Evolutionary conservation across 2,329 filamentous ascomycete genomes (phyloP), one percentile per base, ranked within the genome.

Genomic region (Pseudocercospora cruenta): DNA sequence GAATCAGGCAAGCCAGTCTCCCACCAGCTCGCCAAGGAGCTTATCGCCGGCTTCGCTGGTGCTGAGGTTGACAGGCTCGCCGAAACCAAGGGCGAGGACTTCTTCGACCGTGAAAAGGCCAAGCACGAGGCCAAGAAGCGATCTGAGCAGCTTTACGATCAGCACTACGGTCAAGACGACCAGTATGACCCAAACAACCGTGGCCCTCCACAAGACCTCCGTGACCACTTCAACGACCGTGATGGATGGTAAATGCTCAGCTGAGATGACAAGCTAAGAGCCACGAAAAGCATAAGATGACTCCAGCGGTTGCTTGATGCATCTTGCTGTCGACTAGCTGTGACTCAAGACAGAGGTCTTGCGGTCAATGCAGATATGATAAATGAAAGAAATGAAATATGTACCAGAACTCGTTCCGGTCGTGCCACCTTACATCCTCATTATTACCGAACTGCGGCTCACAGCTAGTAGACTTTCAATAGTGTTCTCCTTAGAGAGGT

Each of bases 21-120:
- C 70, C 91, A 94, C 82, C 81, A 81, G 49, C 90, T 92, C 74
- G 92, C 92, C 77, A 94, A 94, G 83, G 91, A 94, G 81, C 78
- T 91, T 53, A 80, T 94, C 33, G 90, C 86, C 16, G 91, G 88
- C 66, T 82, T 94, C 63, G 91, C 89, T 28, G 91, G 87, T 57
- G 90, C 86, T 68, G 90, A 93, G 80, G 85, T 92, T 74, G 91
- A 94, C 83, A 90, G 89, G 80, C 85, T 94, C 33, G 84, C 86
- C 73, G 91, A 84, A 76, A 84, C 81, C 64, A 84, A 84, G 76
- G 83, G 83, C 57, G 79, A 79, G 66, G 82, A 85, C 70, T 81
- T 75, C 73, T 78, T 82, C 68, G 83, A 85, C 74, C 75, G 75
- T 51, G 81, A 84, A 74, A 80, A 79, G 72, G 78, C 81, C 28